These are phyloP conservation scores for Penicillium silybi DNA, from an alignment of 495 filamentous ascomycete genomes.

Conservation along the genomic window DNA sequence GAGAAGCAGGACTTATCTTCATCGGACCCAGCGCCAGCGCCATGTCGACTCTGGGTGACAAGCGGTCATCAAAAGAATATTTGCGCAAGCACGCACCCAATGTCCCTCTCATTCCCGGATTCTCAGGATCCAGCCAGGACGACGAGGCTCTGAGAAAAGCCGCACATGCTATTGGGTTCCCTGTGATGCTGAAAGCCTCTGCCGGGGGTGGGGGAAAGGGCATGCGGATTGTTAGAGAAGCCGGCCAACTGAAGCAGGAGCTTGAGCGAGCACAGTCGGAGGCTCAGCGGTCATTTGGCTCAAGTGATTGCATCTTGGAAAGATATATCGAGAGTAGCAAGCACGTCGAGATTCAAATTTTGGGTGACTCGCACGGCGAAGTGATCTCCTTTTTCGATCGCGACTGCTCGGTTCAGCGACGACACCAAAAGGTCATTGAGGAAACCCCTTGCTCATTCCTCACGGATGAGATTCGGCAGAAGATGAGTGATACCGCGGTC, in stretches of 20 bases:
- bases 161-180: constrained; percentile 71
- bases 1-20: constrained; percentile 41
- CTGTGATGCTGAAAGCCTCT: constrained; percentile 88
- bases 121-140: constrained; percentile 70
- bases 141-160: constrained; percentile 54
- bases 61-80: constrained; percentile 40
- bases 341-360: constrained; percentile 88
- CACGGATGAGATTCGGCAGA: constrained; percentile 59
- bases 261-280: constrained; percentile 74
- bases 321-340: constrained; percentile 79
- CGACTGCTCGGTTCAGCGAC: constrained; percentile 74
- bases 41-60: constrained; percentile 47
- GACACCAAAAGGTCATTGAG: constrained; percentile 93
- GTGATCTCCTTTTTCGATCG: constrained; percentile 72
- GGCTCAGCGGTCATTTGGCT: constrained; percentile 74
- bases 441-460: constrained; percentile 81
- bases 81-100: constrained; percentile 49
- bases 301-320: constrained; percentile 80
- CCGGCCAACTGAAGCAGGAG: constrained; percentile 64
- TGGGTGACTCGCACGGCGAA: constrained; percentile 74
- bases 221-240: constrained; percentile 69
- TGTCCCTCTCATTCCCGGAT: constrained; percentile 84
- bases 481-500: constrained; percentile 77
- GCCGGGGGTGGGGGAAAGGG: constrained; percentile 90
- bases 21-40: constrained; percentile 47